phyloP scores from a whole-genome alignment of 108 stramenopile species.

The Chaetoceros muelleri region DNA sequence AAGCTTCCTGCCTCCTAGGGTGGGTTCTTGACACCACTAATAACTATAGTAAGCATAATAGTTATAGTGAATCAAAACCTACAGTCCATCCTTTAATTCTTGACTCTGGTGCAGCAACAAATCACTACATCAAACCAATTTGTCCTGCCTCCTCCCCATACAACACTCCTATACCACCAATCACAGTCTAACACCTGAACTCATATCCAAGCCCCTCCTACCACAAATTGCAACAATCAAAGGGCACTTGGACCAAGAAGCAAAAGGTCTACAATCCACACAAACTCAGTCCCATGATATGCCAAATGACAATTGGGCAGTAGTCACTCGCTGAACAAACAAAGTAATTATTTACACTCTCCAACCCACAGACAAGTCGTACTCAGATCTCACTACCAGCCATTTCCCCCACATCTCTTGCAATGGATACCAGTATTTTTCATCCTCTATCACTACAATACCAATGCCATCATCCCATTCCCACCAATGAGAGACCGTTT shows the following conservation, averaged over 20 bases:
- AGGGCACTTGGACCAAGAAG: slow-evolving; percentile 19
- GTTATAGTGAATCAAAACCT: too few relatives aligned
- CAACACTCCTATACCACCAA: neutral
- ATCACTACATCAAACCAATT: too few relatives aligned
- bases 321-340: neutral
- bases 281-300: slow-evolving; percentile 7
- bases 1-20: too few relatives aligned
- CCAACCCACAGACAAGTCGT: slow-evolving; percentile 20
- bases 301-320: neutral
- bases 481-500: neutral
- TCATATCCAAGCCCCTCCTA: neutral
- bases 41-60: too few relatives aligned
- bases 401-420: slow-evolving; percentile 11
- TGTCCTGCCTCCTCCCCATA: too few relatives aligned
- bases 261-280: slow-evolving; percentile 11
- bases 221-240: slow-evolving; percentile 4
- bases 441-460: neutral
- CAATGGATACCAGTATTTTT: neutral
- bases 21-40: too few relatives aligned
- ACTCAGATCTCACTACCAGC: slow-evolving; percentile 36
- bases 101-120: too few relatives aligned
- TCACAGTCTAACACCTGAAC: neutral
- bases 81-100: too few relatives aligned
- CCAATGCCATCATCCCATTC: neutral
- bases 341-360: neutral